Base-by-base conservation (phyloP, 441 rosid species). In the Flueggea neowawraea region DNA sequence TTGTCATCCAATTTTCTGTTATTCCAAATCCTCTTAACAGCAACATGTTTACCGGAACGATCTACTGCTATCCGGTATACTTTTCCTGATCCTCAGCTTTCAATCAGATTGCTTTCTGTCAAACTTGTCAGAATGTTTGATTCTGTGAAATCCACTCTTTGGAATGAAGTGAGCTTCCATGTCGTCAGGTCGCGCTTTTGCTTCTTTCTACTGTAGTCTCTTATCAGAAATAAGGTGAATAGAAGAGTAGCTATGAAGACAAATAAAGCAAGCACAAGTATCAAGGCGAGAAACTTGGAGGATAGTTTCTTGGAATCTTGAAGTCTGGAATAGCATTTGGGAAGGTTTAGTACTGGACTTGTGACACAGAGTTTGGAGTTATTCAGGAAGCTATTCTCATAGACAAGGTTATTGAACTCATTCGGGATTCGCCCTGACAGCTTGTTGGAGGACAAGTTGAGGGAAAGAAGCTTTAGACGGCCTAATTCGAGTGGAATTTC, bases 81-180 rank as follows among this genome's bases (percentile, higher is more conserved):
- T 67, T 87, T 88, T 17, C 97, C 98, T 1, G 95, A 85, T 14
- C 96, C 96, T 4, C 97, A 96, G 44, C 89, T 84, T 44, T 97
- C 97, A 2, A 90, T 78, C 71, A 90, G 76, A 60, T 85, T 88
- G n/a, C 63, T 57, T 44, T 93, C 98, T 53, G 78, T 82, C 80
- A 93, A 67, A 55, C 70, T 87, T 32, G 83, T 67, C 73, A 93
- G 32, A 33, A 93, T 77, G 63, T 73, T 77, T 8, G 76, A 82
- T 56, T 80, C 86, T 3, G 82, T 77, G 76, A 93, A 93, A 31
- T 81, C 83, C 58, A 90, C 69, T 52, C 73, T 74, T 39, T 90
- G 96, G 70, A 93, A 93, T 0, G 97, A 83, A 28, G 95, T 93
- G 22, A 93, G 70, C 80, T 88, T 88, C 97, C 97, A 93, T 14